Evolutionary conservation across 2,329 filamentous ascomycete genomes (phyloP).

Genomic region (Aspergillus sp.): DNA sequence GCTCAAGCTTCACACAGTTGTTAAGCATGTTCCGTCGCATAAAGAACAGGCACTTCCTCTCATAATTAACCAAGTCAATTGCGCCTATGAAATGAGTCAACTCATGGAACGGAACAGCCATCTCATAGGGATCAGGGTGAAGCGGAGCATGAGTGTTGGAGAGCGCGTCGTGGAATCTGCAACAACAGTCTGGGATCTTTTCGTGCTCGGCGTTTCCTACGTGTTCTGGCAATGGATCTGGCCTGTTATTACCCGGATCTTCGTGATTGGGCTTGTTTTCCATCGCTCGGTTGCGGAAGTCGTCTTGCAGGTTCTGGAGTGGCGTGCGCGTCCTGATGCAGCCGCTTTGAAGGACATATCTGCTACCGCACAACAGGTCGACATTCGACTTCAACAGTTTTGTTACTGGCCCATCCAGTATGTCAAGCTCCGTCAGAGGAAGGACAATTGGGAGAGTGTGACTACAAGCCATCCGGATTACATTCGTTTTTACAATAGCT

Average conservation of each 20-base stretch:
- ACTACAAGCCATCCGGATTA: constrained; percentile 96
- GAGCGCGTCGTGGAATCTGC: constrained; percentile 94
- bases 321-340: constrained; percentile 72
- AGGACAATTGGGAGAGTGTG: constrained; percentile 91
- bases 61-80: constrained; percentile 93
- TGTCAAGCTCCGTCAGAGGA: constrained; percentile 80
- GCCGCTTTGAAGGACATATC: constrained; percentile 93
- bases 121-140: constrained; percentile 76
- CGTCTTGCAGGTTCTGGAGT: constrained; percentile 76
- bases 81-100: constrained; percentile 83
- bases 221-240: constrained; percentile 72
- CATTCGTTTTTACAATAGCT: constrained; percentile 96
- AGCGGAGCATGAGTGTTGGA: constrained; percentile 84
- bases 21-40: constrained; percentile 69
- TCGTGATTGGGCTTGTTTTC: constrained; percentile 74
- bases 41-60: constrained; percentile 78
- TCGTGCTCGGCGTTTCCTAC: constrained; percentile 67
- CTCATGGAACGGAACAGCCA: constrained; percentile 85
- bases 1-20: constrained; percentile 80
- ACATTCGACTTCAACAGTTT: constrained; percentile 95
- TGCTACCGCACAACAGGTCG: constrained; percentile 93
- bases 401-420: constrained; percentile 99
- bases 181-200: constrained; percentile 75
- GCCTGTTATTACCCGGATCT: constrained; percentile 68
- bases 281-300: constrained; percentile 80